Evolutionary conservation across 345 rosid species (phyloP).

Genomic region (Microthlaspi erraticum): DNA sequence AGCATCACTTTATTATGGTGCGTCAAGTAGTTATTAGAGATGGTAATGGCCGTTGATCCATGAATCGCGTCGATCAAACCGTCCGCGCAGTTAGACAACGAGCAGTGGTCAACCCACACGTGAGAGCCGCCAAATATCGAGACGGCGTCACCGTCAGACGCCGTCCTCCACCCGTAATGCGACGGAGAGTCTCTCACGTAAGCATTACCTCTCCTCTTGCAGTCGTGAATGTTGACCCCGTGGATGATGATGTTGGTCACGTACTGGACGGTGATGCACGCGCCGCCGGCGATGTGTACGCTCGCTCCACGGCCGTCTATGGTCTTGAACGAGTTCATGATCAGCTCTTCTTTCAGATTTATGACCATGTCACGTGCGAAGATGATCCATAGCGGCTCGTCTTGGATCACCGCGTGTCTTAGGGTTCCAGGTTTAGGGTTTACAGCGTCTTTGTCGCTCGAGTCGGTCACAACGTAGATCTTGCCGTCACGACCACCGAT

Average conservation of each 20-base stretch:
- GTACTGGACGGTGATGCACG: constrained; percentile 69
- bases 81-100: constrained; percentile 61
- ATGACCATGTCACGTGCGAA: constrained; percentile 69
- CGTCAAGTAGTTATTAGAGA: constrained; percentile 62
- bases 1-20: constrained; percentile 72
- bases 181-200: constrained; percentile 64
- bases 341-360: constrained; percentile 56
- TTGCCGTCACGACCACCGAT: constrained; percentile 69
- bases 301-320: constrained; percentile 66
- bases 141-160: constrained; percentile 65
- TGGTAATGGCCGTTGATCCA: constrained; percentile 65
- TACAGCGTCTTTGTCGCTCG: constrained; percentile 53
- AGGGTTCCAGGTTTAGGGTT: constrained; percentile 70
- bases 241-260: constrained; percentile 66
- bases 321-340: constrained; percentile 69
- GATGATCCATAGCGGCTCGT: constrained; percentile 67
- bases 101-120: constrained; percentile 72
- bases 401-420: constrained; percentile 64
- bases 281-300: constrained; percentile 64
- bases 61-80: constrained; percentile 66
- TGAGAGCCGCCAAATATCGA: constrained; percentile 69
- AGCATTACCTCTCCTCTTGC: constrained; percentile 63
- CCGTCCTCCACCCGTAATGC: constrained; percentile 69
- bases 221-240: constrained; percentile 61
- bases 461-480: constrained; percentile 59